Percentiles rank a stretch among this genome's conserved stretches.
These are phyloP conservation scores for Tylopilus balloui DNA, from an alignment of 768 basidiomycete species.

Conservation along the genomic window DNA sequence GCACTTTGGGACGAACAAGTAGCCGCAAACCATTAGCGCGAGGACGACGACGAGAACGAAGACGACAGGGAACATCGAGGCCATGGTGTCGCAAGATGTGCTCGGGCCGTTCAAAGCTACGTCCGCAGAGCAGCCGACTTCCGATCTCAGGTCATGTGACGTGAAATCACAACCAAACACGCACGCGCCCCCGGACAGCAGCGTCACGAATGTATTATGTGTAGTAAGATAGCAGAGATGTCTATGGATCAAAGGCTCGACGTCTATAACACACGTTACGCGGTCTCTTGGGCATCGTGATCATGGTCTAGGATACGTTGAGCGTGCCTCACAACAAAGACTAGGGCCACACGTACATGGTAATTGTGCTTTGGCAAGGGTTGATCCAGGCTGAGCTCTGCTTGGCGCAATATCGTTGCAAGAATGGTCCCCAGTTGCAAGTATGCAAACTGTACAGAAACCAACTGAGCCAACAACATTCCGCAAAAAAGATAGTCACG, in stretches of 20 bases:
- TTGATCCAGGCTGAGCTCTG: conserved; percentile 64
- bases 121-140: not conserved
- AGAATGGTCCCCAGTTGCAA: conserved; percentile 87
- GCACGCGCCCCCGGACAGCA: not conserved
- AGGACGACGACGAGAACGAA: conserved; percentile 61
- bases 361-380: conserved; percentile 82
- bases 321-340: conserved; percentile 3
- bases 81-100: conserved; percentile 42
- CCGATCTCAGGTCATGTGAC: conserved; percentile 9
- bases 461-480: conserved; percentile 2
- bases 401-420: conserved; percentile 66
- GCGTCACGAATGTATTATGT: not conserved
- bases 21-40: conserved; percentile 59
- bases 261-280: conserved; percentile 63
- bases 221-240: conserved; percentile 1
- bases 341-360: conserved; percentile 53
- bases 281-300: conserved; percentile 78
- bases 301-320: conserved; percentile 69
- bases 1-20: conserved; percentile 77
- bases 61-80: conserved; percentile 65
- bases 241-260: conserved; percentile 47
- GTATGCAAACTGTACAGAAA: conserved; percentile 72
- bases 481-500: not conserved
- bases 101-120: not conserved
- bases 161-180: not conserved